Evolutionary conservation across 2,329 filamentous ascomycete species (phyloP).

Genomic region (Coccinonectria pachysandricola): DNA sequence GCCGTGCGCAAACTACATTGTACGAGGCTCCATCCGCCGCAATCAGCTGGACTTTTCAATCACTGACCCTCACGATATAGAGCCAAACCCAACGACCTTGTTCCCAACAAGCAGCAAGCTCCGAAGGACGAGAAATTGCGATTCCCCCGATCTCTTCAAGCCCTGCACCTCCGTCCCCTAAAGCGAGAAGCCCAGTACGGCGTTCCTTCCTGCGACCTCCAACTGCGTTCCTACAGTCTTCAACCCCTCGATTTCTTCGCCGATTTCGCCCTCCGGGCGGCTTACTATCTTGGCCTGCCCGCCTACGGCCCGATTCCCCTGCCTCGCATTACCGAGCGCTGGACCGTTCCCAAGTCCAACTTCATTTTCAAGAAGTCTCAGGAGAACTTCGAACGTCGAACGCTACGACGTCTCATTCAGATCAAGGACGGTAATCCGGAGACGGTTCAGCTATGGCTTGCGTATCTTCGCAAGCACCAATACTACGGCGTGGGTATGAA

Average conservation of each 20-base stretch:
- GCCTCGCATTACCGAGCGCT: constrained; percentile 78
- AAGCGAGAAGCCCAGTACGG: constrained; percentile 65
- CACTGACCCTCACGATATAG: constrained; percentile 7
- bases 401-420: constrained; percentile 75
- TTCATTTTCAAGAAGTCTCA: constrained; percentile 97
- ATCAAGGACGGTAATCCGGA: constrained; percentile 88
- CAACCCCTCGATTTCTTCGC: constrained; percentile 89
- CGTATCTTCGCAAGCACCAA: constrained; percentile 82
- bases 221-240: constrained; percentile 81
- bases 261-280: constrained; percentile 88
- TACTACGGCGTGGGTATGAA: constrained; percentile 99
- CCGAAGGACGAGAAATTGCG: constrained; percentile 28
- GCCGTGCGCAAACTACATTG: constrained; percentile 17
- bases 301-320: constrained; percentile 79
- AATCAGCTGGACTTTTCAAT: too few species aligned
- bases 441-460: constrained; percentile 82
- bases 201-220: constrained; percentile 79
- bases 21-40: constrained; percentile 7
- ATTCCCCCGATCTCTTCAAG: constrained; percentile 70
- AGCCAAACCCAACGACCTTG: constrained; percentile 9
- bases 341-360: constrained; percentile 81
- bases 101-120: constrained; percentile 6
- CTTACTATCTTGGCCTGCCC: constrained; percentile 84
- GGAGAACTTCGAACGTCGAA: constrained; percentile 94
- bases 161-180: constrained; percentile 75